Conservation (phyloP, 176 grass and related monocot genomes). For the Ensete ventricosum region DNA sequence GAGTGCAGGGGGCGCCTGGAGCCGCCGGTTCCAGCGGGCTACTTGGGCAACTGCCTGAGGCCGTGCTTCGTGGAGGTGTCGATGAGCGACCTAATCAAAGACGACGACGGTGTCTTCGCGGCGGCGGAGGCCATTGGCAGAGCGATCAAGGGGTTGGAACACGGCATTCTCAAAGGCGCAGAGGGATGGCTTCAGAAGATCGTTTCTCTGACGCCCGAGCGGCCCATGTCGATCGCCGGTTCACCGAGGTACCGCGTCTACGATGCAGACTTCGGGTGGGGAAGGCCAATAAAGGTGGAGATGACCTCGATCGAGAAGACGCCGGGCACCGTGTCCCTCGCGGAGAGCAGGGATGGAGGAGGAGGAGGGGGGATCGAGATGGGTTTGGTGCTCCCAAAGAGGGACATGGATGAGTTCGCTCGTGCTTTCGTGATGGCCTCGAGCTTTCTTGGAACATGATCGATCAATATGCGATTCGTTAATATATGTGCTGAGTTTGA, state of each 20-base stretch:
- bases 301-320: constrained; percentile 83
- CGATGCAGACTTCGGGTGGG: constrained; percentile 58
- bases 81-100: constrained; percentile 29
- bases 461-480: too few species aligned
- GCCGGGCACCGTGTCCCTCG: constrained; percentile 75
- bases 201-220: constrained; percentile 47
- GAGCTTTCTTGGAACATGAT: constrained; percentile 1
- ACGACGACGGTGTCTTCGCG: constrained; percentile 31
- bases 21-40: constrained; percentile 52
- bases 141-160: constrained; percentile 45
- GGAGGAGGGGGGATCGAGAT: constrained; percentile 53
- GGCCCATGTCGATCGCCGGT: constrained; percentile 85
- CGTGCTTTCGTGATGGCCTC: constrained; percentile 37
- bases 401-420: constrained; percentile 55
- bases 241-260: constrained; percentile 79
- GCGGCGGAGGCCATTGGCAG: constrained; percentile 59
- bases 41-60: constrained; percentile 88
- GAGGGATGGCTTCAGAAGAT: constrained; percentile 81
- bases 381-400: constrained; percentile 60
- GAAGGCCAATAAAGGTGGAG: constrained; percentile 62
- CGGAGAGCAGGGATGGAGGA: constrained; percentile 45
- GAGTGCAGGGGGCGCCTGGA: constrained; percentile 59
- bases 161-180: constrained; percentile 60
- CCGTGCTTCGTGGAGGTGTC: constrained; percentile 74
- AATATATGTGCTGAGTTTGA: too few species aligned